Percentiles rank a stretch among this genome's conserved stretches.
phyloP scores from a whole-genome alignment of 257 asterid genomes.

The Ilex aquifolium region DNA sequence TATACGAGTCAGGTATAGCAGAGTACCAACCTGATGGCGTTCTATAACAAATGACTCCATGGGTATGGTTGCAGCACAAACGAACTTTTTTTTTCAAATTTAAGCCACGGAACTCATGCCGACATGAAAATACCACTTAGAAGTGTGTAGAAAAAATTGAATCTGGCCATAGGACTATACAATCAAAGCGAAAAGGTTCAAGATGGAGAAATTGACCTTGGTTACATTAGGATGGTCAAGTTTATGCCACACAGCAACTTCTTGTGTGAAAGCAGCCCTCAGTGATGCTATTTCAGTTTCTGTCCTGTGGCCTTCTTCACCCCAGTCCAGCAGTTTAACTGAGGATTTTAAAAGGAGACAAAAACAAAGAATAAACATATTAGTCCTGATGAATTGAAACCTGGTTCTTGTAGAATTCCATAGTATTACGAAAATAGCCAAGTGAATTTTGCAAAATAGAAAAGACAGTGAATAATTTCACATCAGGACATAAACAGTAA shows the following conservation, averaged over 20 bases:
- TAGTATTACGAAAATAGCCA: no score
- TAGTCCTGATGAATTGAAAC: neutral
- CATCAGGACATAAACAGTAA: neutral
- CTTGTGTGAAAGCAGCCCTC: slow-evolving; percentile 73
- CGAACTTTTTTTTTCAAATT: no score
- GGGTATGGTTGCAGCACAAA: no score
- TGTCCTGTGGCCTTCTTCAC: slow-evolving; percentile 71
- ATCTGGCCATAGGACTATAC: no score
- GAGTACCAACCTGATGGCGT: no score
- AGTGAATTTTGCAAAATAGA: no score
- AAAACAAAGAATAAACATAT: neutral
- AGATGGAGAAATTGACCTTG: slow-evolving; percentile 39
- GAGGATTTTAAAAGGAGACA: neutral
- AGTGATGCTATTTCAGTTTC: slow-evolving; percentile 58
- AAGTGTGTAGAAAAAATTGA: no score
- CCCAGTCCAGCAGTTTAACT: slow-evolving; percentile 92
- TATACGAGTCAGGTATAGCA: no score
- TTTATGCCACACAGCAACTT: slow-evolving; percentile 87
- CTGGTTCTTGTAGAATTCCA: no score
- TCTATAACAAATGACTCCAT: no score
- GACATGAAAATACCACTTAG: neutral
- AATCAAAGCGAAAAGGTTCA: neutral
- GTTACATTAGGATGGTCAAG: slow-evolving; percentile 92
- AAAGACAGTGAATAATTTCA: neutral
- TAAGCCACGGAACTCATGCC: no score